A percentile compares a stretch with the other conserved stretches of the same genome.
Conservation (phyloP, 1,284 basidiomycete species). For the Papiliotrema nemorosa region DNA sequence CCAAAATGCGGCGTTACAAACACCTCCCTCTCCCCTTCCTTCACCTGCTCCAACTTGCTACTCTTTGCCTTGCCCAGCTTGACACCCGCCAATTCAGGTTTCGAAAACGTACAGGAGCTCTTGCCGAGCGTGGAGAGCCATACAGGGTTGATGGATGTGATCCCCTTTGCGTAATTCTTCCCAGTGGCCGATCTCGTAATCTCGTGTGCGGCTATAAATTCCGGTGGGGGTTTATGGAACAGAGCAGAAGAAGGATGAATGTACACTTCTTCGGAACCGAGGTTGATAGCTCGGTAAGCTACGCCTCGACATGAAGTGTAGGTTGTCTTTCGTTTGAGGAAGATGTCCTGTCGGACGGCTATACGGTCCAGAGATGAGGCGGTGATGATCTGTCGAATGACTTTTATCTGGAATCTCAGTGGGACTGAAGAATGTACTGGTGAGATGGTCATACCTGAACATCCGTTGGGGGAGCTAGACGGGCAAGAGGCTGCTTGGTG, state of each 20-base stretch:
- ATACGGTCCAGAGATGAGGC: conserved; percentile 95
- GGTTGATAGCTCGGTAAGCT: conserved; percentile 77
- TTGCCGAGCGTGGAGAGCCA: conserved; percentile 83
- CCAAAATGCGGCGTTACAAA: conserved; percentile 79
- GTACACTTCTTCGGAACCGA: conserved; percentile 79
- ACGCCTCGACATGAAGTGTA: conserved; percentile 74
- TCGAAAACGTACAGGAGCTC: conserved; percentile 81
- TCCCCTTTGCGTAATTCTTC: conserved; percentile 75
- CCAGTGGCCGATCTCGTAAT: conserved; percentile 57
- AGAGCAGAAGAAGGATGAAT: conserved; percentile 87
- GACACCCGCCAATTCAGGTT: conserved; percentile 55
- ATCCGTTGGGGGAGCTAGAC: conserved; percentile 67
- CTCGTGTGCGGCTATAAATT: conserved; percentile 69
- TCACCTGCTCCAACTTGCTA: conserved; percentile 48
- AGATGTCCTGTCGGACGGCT: conserved; percentile 83
- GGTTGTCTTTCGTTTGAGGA: conserved; percentile 54
- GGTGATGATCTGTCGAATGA: conserved; percentile 81
- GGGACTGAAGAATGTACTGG: conserved; percentile 2
- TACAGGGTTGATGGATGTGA: conserved; percentile 80
- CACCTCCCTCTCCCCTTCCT: conserved; percentile 51
- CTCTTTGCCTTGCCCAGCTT: conserved; percentile 12
- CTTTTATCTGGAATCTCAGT: conserved; percentile 64
- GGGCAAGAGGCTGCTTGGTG: conserved; percentile 61
- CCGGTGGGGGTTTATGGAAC: conserved; percentile 68
- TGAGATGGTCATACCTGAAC: conserved; percentile 58